Evolutionary conservation across 2,329 filamentous ascomycete species (phyloP), one percentile per base, ranked within the genome.

Genomic region (Trichoderma sp.): DNA sequence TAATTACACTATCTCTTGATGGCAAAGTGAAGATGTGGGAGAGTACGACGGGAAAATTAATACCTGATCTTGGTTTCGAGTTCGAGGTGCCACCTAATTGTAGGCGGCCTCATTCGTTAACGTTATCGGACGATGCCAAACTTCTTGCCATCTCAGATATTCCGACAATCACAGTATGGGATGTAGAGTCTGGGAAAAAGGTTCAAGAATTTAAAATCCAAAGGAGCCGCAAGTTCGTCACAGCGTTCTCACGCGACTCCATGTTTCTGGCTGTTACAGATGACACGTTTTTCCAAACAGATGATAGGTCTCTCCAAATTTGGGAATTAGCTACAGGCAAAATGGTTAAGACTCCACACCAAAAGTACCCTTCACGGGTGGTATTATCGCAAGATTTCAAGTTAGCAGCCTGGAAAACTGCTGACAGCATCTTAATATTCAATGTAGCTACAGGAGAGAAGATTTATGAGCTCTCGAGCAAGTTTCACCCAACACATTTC

Each of bases 181-280:
- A 43, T 43, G 3, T 43, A 43, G 36, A 43, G 3, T 43, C 36
- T 17, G 36, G 36, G 15, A 43, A 17, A 43, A 6, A 17, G 15
- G 15, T 43, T 43, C 36, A 43, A 43, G 36, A 17, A 43, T 43
- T 43, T 17, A 43, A 8, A 3, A 39, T 39, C 15, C 36, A 15
- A 7, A 9, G 6, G 6, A 39, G 13, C 0, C 0, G 5, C 1
- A 39, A 0, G 13, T 39, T 1, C 34, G 1, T 3, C 34, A 39
- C 6, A 43, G 15, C 15, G 36, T 43, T 43, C 7, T 43, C 36
- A 17, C 2, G 1, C 15, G 36, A 43, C 0, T 43, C 15, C 3
- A 43, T 17, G 15, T 4, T 43, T 17, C 15, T 43, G 36, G 36
- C 36, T 17, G 36, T 17, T 43, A 43, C 15, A 43, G 15, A 8